Evolutionary conservation across 306 rosid genomes (phyloP).

Genomic region (Acmispon strigosus): DNA sequence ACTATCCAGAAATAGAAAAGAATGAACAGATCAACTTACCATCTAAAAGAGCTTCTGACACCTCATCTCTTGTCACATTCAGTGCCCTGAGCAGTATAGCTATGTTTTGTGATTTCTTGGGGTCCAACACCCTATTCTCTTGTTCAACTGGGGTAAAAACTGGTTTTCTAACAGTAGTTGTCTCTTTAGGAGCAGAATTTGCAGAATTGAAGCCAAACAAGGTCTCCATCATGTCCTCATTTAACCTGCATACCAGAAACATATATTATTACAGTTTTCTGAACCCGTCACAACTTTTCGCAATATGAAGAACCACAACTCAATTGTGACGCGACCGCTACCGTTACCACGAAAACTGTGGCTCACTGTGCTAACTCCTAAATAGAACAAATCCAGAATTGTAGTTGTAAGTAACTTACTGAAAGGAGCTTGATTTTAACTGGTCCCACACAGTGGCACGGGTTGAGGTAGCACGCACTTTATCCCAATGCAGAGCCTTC

Average conservation of each 20-base stretch:
- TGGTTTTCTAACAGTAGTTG: conserved; percentile 39
- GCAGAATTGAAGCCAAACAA: conserved; percentile 69
- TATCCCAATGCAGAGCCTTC: conserved; percentile 98
- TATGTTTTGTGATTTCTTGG: conserved; percentile 93
- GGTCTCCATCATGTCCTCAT: conserved; percentile 98
- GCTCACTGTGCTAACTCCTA: no score
- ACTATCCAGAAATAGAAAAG: not conserved
- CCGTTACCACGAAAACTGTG: no score
- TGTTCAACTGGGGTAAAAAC: conserved; percentile 63
- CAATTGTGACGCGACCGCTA: no score
- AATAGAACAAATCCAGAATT: not conserved
- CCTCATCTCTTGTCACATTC: conserved; percentile 91
- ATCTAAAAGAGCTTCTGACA: conserved; percentile 84
- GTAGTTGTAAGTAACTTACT: conserved; percentile 44
- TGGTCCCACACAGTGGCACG: conserved; percentile 99
- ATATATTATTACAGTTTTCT: not conserved
- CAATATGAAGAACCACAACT: no score
- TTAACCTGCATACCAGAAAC: conserved; percentile 49
- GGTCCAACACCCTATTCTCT: conserved; percentile 83
- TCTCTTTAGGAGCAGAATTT: conserved; percentile 52
- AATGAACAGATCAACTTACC: conserved; percentile 41
- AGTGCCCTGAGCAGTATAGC: conserved; percentile 93
- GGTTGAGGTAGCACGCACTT: conserved; percentile 90
- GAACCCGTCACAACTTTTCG: no score
- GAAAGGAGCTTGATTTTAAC: conserved; percentile 92